These are phyloP conservation scores for Apiotrichum sp. DNA, from an alignment of 1,284 basidiomycete species.

Conservation along the genomic window DNA sequence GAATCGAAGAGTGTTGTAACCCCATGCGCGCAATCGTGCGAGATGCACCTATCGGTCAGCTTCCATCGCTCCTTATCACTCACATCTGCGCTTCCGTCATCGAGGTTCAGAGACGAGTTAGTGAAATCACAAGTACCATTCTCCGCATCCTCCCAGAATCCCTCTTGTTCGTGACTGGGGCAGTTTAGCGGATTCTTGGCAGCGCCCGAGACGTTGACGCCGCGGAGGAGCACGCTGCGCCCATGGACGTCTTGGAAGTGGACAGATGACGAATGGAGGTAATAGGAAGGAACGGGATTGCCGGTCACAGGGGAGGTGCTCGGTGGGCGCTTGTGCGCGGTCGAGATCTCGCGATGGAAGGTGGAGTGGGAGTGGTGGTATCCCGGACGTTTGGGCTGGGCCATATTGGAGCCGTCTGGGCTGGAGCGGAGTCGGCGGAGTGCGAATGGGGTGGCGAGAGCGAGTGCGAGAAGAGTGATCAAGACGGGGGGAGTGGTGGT, in stretches of 20 bases:
- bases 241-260: conserved; percentile 80
- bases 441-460: too few species aligned
- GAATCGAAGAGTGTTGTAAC: conserved; percentile 88
- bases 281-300: conserved; percentile 45
- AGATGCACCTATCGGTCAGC: conserved; percentile 67
- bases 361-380: background rate
- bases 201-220: conserved; percentile 86
- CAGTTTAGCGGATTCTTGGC: conserved; percentile 72
- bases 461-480: too few species aligned
- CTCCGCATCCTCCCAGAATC: conserved; percentile 86
- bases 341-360: too few species aligned
- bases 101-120: conserved; percentile 67
- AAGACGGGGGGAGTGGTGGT: too few species aligned
- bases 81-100: conserved; percentile 47
- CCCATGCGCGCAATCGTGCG: conserved; percentile 79
- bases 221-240: conserved; percentile 77
- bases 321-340: conserved; percentile 25
- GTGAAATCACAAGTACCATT: conserved; percentile 65
- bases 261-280: conserved; percentile 61
- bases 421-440: too few species aligned
- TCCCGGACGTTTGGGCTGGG: too few species aligned
- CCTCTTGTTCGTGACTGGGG: conserved; percentile 62
- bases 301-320: conserved; percentile 64
- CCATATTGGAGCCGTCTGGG: too few species aligned
- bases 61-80: conserved; percentile 2